phyloP scores from a whole-genome alignment of 2,329 filamentous ascomycete genomes.

The Bipolaris cookei region DNA sequence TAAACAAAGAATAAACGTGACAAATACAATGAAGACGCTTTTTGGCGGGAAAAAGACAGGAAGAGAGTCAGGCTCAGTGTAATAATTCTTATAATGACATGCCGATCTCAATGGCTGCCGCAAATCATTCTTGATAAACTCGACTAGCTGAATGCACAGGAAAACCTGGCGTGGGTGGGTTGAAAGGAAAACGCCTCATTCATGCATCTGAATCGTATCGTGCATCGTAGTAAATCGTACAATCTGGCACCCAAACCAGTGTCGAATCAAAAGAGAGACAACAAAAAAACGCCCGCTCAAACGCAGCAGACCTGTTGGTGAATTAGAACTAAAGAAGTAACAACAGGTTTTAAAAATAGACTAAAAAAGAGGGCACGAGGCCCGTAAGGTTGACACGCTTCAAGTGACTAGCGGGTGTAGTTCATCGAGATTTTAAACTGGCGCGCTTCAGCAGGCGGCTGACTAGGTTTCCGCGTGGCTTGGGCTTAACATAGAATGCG shows the following conservation, averaged over 20 bases:
- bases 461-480: conserved; percentile 43
- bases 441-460: conserved; percentile 47
- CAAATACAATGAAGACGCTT: background rate
- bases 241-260: conserved; percentile 2
- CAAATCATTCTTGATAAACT: conserved; percentile 21
- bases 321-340: conserved; percentile 1
- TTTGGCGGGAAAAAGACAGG: no score
- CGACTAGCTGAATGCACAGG: conserved; percentile 17
- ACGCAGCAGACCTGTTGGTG: conserved; percentile 14
- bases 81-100: background rate
- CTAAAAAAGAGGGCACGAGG: background rate
- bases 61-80: background rate
- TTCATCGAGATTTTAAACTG: conserved; percentile 40
- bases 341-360: background rate
- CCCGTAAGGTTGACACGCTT: background rate
- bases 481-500: conserved; percentile 53
- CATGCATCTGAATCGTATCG: conserved; percentile 25
- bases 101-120: conserved; percentile 6
- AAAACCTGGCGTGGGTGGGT: conserved; percentile 4
- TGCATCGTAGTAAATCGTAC: conserved; percentile 16
- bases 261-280: background rate
- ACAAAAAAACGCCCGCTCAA: conserved; percentile 11
- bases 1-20: background rate
- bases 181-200: conserved; percentile 30
- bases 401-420: background rate